Evolutionary conservation across 768 basidiomycete species (phyloP), one percentile per base, ranked within the genome.

Genomic region (Calocybe gangraenosa): DNA sequence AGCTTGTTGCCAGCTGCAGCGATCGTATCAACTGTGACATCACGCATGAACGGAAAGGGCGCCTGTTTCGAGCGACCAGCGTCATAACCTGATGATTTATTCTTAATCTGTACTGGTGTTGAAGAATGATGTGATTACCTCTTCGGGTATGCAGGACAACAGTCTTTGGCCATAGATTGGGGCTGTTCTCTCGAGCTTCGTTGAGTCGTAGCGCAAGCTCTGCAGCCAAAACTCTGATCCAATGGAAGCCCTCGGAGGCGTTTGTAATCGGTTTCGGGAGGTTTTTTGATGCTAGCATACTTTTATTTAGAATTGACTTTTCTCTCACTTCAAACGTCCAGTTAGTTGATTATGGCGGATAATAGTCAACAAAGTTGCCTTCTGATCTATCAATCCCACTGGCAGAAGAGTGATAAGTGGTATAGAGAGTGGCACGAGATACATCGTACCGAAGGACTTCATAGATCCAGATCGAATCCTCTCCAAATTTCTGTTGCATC

Each of bases 241-340:
- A 98, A 44, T 92, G 90, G 36, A 79, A 73, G 0, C 92, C 94
- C 48, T 93, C 84, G 2, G 79, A 71, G 11, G 76, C 66, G 33
- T 81, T 84, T 5, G 75, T 86, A 18, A 97, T 81, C 0, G 87
- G 78, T 25, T 81, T 79, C 0, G 85, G 81, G 18, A 97, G 76
- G 58, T 97, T 98, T 63, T 99, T 99, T n/a, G 92, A 86, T 0
- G 92, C 91, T 42, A 92, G 68, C 95, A 98, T 98, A 56, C 89
- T 92, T 69, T 96, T 97, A 50, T 78, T 84, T 22, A 87, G 66
- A 0, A 74, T 68, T 13, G 83, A 74, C 59, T 91, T 91, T 58
- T 91, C 89, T 57, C 90, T 92, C 28, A 97, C 94, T 95, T 59
- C 31, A 45, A 47, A 33, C 11, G 7, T 33, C 25, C 34, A 31